A percentile compares a stretch with the other conserved stretches of the same genome.
Evolutionary conservation across 441 rosid species (phyloP).

Genomic region (Pelargonium myrrhifolium): DNA sequence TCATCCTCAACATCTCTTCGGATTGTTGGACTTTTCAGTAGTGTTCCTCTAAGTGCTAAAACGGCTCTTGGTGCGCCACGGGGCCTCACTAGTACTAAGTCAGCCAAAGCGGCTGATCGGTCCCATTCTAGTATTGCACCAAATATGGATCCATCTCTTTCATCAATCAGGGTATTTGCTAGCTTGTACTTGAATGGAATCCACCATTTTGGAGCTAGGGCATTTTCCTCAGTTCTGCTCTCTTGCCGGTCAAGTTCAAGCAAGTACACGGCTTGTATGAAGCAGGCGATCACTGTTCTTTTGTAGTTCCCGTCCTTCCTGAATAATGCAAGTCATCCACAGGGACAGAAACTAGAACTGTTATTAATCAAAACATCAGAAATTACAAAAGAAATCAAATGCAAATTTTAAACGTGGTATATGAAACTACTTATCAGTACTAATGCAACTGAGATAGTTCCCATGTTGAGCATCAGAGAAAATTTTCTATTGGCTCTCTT

Average conservation of each 20-base stretch:
- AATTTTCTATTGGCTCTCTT: too few species aligned
- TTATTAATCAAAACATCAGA: conserved; percentile 1
- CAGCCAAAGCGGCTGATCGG: conserved; percentile 67
- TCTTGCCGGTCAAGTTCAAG: conserved; percentile 91
- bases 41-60: conserved; percentile 71
- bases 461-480: too few species aligned
- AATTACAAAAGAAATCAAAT: neutral
- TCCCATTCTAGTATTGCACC: conserved; percentile 93
- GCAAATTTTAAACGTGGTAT: neutral
- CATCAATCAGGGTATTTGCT: conserved; percentile 54
- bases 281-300: conserved; percentile 78
- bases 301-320: conserved; percentile 86
- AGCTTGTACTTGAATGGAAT: conserved; percentile 73
- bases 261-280: conserved; percentile 84
- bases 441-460: too few species aligned
- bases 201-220: conserved; percentile 95
- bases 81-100: conserved; percentile 66
- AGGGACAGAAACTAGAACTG: neutral
- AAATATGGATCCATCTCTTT: conserved; percentile 76
- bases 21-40: conserved; percentile 70
- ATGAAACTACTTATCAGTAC: neutral
- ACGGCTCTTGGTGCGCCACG: conserved; percentile 86
- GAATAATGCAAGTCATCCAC: conserved; percentile 7
- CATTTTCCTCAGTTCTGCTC: conserved; percentile 46
- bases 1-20: conserved; percentile 79